A percentile compares a stretch with the other conserved stretches of the same genome.
Conservation (phyloP, 2,329 filamentous ascomycete genomes). For the Tolypocladium ophioglossoides region DNA sequence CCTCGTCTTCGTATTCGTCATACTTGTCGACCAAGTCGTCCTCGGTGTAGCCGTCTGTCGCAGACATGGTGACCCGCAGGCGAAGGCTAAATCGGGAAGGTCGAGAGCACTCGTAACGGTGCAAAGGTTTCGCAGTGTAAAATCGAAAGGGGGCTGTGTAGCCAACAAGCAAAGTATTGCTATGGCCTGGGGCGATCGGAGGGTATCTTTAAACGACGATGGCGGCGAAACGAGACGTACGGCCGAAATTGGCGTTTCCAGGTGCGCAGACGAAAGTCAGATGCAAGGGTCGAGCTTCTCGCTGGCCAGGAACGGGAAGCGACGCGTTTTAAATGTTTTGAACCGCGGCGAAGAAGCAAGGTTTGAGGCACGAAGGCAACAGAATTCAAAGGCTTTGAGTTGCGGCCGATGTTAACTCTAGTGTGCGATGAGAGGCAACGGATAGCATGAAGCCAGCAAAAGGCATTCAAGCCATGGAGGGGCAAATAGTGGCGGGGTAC, state of each 20-base stretch:
- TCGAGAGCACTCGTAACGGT: background rate
- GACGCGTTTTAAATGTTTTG: background rate
- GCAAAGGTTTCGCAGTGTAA: background rate
- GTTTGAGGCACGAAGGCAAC: background rate
- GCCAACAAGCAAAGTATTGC: background rate
- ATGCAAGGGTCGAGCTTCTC: background rate
- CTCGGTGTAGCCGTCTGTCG: slow-evolving; percentile 32
- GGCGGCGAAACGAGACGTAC: background rate
- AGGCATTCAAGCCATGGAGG: slow-evolving; percentile 5
- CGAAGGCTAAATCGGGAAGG: background rate
- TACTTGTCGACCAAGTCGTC: slow-evolving; percentile 38
- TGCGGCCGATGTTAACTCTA: background rate
- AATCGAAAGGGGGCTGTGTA: background rate
- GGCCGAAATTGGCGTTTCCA: background rate
- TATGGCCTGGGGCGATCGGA: background rate
- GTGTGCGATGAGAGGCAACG: slow-evolving; percentile 12
- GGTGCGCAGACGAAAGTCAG: background rate
- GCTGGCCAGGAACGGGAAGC: background rate
- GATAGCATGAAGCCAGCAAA: background rate
- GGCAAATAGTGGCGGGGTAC: slow-evolving; percentile 8
- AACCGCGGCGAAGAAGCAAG: background rate
- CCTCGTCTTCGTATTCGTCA: slow-evolving; percentile 34
- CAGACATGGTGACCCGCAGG: slow-evolving; percentile 9
- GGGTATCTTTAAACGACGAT: background rate
- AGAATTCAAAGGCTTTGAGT: background rate